phyloP scores from a whole-genome alignment of 2,329 filamentous ascomycete species.

The Stylonectria norvegica region DNA sequence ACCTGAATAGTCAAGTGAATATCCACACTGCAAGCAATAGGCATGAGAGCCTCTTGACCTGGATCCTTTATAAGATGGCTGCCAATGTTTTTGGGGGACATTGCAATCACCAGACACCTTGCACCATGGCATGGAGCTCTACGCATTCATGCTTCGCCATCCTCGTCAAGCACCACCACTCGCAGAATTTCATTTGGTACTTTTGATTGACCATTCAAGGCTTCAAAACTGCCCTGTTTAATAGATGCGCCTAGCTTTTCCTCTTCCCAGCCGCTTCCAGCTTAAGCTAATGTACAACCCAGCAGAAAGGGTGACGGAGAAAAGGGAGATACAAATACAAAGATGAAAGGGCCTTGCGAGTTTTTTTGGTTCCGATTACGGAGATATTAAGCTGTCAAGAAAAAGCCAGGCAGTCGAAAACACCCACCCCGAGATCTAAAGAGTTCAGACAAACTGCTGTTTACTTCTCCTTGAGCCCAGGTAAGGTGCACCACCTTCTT shows the following conservation, averaged over 20 bases:
- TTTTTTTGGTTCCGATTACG: conserved; percentile 28
- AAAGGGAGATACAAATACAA: conserved; percentile 35
- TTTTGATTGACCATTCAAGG: too few relatives aligned
- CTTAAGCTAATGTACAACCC: conserved; percentile 38
- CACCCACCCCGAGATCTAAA: conserved; percentile 26
- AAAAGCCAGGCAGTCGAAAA: too few relatives aligned
- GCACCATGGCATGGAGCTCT: too few relatives aligned
- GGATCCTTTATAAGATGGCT: too few relatives aligned
- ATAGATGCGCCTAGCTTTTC: conserved; percentile 34
- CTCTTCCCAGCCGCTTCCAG: conserved; percentile 29
- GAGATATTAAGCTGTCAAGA: conserved; percentile 30
- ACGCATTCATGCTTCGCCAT: too few relatives aligned
- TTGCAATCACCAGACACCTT: too few relatives aligned
- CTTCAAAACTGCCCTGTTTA: conserved; percentile 31
- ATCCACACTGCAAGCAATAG: too few relatives aligned
- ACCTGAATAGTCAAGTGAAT: too few relatives aligned
- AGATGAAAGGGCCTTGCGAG: conserved; percentile 26
- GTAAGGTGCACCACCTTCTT: conserved; percentile 23
- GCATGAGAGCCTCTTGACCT: too few relatives aligned
- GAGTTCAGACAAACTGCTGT: conserved; percentile 26
- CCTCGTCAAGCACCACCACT: too few relatives aligned
- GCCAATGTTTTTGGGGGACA: too few relatives aligned
- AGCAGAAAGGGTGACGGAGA: conserved; percentile 33
- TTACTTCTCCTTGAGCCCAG: conserved; percentile 26
- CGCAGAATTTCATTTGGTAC: too few relatives aligned